phyloP scores from a whole-genome alignment of 2,329 filamentous ascomycete genomes.

The Didymella arachidicola region DNA sequence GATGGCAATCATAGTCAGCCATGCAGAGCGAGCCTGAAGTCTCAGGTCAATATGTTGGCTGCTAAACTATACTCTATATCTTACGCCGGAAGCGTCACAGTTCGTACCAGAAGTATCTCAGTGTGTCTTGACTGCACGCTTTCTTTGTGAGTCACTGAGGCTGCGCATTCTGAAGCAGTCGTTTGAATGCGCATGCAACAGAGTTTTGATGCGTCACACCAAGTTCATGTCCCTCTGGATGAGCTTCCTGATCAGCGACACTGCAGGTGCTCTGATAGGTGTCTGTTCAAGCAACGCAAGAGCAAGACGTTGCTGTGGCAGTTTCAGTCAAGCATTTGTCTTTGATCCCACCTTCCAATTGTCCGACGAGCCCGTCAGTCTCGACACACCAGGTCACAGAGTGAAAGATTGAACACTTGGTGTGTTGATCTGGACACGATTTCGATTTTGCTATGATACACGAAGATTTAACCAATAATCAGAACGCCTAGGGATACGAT shows the following conservation, averaged over 20 bases:
- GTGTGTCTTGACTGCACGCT: background rate
- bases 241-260: background rate
- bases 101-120: background rate
- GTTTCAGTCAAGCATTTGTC: no score
- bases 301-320: background rate
- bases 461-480: no score
- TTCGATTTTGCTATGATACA: no score
- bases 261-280: background rate
- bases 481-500: no score
- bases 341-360: no score
- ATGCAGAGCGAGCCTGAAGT: background rate
- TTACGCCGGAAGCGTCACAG: background rate
- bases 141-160: background rate
- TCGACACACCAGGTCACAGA: no score
- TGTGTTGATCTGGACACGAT: no score
- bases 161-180: background rate
- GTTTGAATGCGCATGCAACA: background rate
- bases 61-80: background rate
- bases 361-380: no score
- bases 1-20: background rate
- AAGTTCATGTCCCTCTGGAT: background rate
- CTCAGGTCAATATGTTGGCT: background rate
- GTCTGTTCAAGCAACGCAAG: background rate
- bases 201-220: background rate
- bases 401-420: no score